These are phyloP conservation scores for Psilocybe sp. DNA, from an alignment of 768 basidiomycete species.

Conservation along the genomic window DNA sequence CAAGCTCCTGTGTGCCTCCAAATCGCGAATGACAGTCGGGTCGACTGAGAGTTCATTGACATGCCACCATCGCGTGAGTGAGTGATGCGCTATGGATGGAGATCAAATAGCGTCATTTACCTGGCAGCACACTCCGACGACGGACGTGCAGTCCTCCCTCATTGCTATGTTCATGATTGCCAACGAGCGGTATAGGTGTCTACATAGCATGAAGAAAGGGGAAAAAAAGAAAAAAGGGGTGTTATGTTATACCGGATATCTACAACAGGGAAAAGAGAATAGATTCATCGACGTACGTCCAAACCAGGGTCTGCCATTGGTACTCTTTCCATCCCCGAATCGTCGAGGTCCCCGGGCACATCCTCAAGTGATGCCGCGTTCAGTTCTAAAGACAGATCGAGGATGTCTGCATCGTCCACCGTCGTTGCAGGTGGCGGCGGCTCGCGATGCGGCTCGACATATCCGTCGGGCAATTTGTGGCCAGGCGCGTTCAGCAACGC, in stretches of 20 bases:
- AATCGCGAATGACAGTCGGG: slow-evolving; percentile 82
- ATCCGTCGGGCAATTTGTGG: slow-evolving; percentile 69
- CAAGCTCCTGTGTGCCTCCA: slow-evolving; percentile 83
- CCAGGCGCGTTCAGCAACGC: slow-evolving; percentile 69
- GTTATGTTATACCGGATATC: slow-evolving; percentile 11
- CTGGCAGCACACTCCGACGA: slow-evolving; percentile 92
- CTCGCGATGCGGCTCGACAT: slow-evolving; percentile 62
- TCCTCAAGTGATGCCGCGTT: slow-evolving; percentile 81
- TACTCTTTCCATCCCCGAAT: slow-evolving; percentile 81
- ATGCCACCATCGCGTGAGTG: slow-evolving; percentile 11
- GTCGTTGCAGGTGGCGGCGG: slow-evolving; percentile 77
- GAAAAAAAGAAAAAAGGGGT: slow-evolving; percentile 5
- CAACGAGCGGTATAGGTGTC: slow-evolving; percentile 68
- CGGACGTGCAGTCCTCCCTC: slow-evolving; percentile 78
- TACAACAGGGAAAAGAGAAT: slow-evolving; percentile 8
- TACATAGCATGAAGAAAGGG: slow-evolving; percentile 20
- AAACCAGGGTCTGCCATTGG: slow-evolving; percentile 91
- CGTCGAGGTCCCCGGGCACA: slow-evolving; percentile 67
- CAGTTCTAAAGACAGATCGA: slow-evolving; percentile 88
- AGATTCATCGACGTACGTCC: slow-evolving; percentile 55
- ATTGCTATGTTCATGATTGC: slow-evolving; percentile 53
- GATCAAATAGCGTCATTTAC: slow-evolving; percentile 36
- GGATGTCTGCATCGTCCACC: slow-evolving; percentile 81
- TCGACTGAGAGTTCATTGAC: slow-evolving; percentile 52
- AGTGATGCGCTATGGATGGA: slow-evolving; percentile 9